phyloP scores from a whole-genome alignment of 345 rosid species.

The Mangifera indica region DNA sequence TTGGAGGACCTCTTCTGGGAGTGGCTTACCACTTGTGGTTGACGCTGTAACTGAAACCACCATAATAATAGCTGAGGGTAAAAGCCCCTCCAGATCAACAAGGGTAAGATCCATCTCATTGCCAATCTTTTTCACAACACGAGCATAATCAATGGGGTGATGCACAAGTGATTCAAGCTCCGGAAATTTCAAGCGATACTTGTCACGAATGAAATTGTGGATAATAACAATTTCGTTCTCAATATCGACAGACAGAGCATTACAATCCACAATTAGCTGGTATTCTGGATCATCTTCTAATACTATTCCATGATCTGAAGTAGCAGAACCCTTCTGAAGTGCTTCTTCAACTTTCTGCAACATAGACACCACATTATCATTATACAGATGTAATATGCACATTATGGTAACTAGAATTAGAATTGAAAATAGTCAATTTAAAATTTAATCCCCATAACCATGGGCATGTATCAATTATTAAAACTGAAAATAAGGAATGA shows the following conservation, averaged over 20 bases:
- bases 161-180: constrained; percentile 93
- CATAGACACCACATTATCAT: no score
- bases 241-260: constrained; percentile 78
- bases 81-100: constrained; percentile 83
- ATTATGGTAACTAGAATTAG: constrained; percentile 3
- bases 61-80: constrained; percentile 90
- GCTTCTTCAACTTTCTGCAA: constrained; percentile 81
- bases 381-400: constrained; percentile 2
- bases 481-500: not conserved
- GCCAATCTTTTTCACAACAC: constrained; percentile 89
- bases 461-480: not conserved
- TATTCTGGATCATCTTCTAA: constrained; percentile 95
- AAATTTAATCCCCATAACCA: not conserved
- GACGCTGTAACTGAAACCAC: constrained; percentile 92
- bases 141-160: constrained; percentile 92
- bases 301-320: constrained; percentile 53
- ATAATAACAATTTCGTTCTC: constrained; percentile 88
- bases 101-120: constrained; percentile 85
- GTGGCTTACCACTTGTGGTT: constrained; percentile 92
- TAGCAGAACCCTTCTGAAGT: constrained; percentile 62
- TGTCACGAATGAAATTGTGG: constrained; percentile 88
- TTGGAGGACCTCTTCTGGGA: constrained; percentile 76
- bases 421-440: not conserved
- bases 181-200: constrained; percentile 76
- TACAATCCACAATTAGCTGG: constrained; percentile 88